Base-by-base conservation (phyloP, 345 rosid species). In the Streptanthus diversifolius region DNA sequence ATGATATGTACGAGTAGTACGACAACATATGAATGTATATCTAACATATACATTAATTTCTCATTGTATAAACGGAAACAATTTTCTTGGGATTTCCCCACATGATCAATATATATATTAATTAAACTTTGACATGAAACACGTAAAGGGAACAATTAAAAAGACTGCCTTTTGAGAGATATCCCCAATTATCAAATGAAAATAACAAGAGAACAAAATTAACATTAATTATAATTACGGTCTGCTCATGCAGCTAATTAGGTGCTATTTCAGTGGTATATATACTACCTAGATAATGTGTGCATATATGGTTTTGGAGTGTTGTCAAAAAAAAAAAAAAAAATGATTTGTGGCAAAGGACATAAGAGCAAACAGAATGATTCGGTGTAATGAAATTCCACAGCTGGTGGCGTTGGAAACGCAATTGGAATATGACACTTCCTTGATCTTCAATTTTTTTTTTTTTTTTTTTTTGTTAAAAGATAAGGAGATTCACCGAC, bases 341-440 rank as follows among this genome's bases (percentile, higher is more conserved):
- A n/a, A n/a, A n/a, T n/a, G n/a, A n/a, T n/a, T n/a, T 58, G 68
- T 67, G 47, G 55, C 43, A 56, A 47, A 70, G 32, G 55, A 70
- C 76, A 64, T 30, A 64, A 64, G 67, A 70, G 55, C 61, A 64
- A 70, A 77, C 67, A 63, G 39, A 70, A 77, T 70, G 72, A 77
- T 77, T 77, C 37, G 30, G 7, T 77, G 80, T 76, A 63, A 30
- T 25, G 66, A 44, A 44, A 47, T n/a, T 70, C 12, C 30, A 64
- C 12, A 64, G 71, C 54, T 56, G 53, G 70, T 62, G 71, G 70
- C 75, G 58, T 76, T 44, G 66, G 66, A 63, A 63, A 76, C 55
- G 75, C 75, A 45, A 63, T 11, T 19, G 66, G 75, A 76, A 70
- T 56, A 73, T 55, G 72, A 48, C 67, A 66, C 19, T 57, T 74